These are phyloP conservation scores for Colletotrichum eremochloae DNA, from an alignment of 2,329 filamentous ascomycete genomes.

Conservation along the genomic window DNA sequence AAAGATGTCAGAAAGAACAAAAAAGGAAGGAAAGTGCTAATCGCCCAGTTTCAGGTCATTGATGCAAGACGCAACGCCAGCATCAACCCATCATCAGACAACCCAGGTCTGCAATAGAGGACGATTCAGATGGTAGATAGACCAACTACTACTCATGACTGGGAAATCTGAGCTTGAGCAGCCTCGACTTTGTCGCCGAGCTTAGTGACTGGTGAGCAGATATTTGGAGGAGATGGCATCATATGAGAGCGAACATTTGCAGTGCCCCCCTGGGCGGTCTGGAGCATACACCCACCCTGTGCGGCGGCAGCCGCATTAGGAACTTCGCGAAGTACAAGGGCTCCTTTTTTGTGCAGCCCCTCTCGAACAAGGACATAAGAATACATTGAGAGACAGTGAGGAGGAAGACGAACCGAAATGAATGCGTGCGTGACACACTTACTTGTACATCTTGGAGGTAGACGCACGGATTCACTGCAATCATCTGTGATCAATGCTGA, in stretches of 20 bases:
- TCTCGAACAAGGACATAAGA: background rate
- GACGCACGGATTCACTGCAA: slow-evolving; percentile 2
- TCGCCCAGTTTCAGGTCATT: slow-evolving; percentile 39
- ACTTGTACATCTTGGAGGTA: background rate
- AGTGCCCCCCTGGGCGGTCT: background rate
- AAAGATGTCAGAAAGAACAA: background rate
- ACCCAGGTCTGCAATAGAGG: background rate
- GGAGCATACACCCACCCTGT: background rate
- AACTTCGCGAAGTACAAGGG: background rate
- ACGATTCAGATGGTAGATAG: background rate
- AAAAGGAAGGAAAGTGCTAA: slow-evolving; percentile 20
- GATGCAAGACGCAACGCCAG: slow-evolving; percentile 24
- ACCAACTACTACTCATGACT: background rate
- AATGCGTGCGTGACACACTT: slow-evolving; percentile 14
- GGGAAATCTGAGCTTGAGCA: background rate
- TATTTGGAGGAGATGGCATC: background rate
- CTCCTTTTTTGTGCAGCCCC: background rate
- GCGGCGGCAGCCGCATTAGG: background rate
- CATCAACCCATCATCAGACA: slow-evolving; percentile 12
- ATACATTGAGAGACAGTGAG: slow-evolving; percentile 4
- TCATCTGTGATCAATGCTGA: background rate
- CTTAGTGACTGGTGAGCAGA: background rate
- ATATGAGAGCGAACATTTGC: slow-evolving; percentile 2
- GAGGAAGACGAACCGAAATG: slow-evolving; percentile 19
- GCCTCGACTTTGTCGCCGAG: slow-evolving; percentile 2